Evolutionary conservation across 495 filamentous ascomycete genomes (phyloP), one percentile per base, ranked within the genome.

Genomic region (Penicillium alfredii): DNA sequence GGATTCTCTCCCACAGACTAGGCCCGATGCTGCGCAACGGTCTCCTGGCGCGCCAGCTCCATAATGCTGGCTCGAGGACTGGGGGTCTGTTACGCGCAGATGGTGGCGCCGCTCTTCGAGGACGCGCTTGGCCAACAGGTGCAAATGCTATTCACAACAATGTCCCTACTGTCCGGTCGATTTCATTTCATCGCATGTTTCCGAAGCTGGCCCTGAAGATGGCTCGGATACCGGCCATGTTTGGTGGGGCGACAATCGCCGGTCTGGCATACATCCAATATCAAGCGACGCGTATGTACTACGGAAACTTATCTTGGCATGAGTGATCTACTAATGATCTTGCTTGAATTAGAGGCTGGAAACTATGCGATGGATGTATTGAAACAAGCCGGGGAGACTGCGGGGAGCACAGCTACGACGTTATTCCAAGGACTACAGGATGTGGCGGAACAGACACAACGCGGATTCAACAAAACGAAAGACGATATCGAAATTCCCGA

Each of bases 201-300:
- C 92, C 92, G 2, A 85, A 86, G 53, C 71, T 99, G 25, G 79
- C 89, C 6, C 48, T 94, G 46, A 99, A 94, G 66, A 82, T 97
- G 36, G 70, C 81, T 24, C 74, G 86, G 33, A 64, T 96, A 32
- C 92, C 92, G 16, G 90, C 93, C 39, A 78, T 94, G 63, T 88
- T 94, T 56, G 92, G 89, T 21, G 88, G 85, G 26, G 80, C 85
- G 27, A 84, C 83, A 63, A 74, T 99, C 55, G 88, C 84, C 5
- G 84, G 86, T 4, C 55, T 92, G 19, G 86, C 86, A 26, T 99
- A 95, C 72, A 51, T 99, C 20, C 92, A 99, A 58, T 96, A 97
- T 59, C 93, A 97, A 64, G 90, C 92, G 43, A 81, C 81, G 33
- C 85, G 86, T 93, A 74, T 54, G 86, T 71, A 25, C 9, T 37